Evolutionary conservation across 2,329 filamentous ascomycete genomes (phyloP).

Genomic region (Fusarium sp.): DNA sequence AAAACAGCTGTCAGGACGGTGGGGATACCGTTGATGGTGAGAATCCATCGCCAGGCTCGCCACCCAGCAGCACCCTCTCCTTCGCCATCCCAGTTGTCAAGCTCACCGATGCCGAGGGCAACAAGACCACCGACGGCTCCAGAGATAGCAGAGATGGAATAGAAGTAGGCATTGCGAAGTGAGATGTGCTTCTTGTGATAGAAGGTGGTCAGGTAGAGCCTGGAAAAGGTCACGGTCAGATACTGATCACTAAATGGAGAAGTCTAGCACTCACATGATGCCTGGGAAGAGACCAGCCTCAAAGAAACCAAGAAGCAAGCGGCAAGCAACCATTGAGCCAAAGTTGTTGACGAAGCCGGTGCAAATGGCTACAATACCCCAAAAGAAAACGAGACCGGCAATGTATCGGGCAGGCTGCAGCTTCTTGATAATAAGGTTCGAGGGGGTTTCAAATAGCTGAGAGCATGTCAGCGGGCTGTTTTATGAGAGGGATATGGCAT

Average conservation of each 20-base stretch:
- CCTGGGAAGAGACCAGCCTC: constrained; percentile 62
- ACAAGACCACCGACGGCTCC: constrained; percentile 71
- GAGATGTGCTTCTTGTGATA: constrained; percentile 69
- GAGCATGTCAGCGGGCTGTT: background rate
- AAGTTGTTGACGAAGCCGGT: constrained; percentile 57
- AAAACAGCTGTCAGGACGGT: constrained; percentile 60
- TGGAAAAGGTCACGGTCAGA: background rate
- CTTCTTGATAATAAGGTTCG: constrained; percentile 49
- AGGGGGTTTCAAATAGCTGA: constrained; percentile 52
- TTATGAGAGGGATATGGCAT: fast-evolving
- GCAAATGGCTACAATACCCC: constrained; percentile 54
- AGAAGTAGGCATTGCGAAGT: constrained; percentile 69
- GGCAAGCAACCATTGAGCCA: constrained; percentile 54
- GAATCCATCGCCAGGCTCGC: constrained; percentile 73
- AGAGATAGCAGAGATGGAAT: constrained; percentile 66
- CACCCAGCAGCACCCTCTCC: constrained; percentile 62
- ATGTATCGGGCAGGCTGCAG: constrained; percentile 58
- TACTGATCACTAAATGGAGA: no score
- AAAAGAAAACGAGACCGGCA: constrained; percentile 52
- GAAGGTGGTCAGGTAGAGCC: constrained; percentile 66
- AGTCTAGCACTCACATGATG: constrained; percentile 43
- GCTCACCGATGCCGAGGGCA: constrained; percentile 64
- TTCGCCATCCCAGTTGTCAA: constrained; percentile 35
- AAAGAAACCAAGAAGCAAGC: constrained; percentile 46
- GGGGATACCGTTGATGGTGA: constrained; percentile 61